Evolutionary conservation across 1,139 yeast genomes (phyloP).

Genomic region (Yamadazyma buinensis): DNA sequence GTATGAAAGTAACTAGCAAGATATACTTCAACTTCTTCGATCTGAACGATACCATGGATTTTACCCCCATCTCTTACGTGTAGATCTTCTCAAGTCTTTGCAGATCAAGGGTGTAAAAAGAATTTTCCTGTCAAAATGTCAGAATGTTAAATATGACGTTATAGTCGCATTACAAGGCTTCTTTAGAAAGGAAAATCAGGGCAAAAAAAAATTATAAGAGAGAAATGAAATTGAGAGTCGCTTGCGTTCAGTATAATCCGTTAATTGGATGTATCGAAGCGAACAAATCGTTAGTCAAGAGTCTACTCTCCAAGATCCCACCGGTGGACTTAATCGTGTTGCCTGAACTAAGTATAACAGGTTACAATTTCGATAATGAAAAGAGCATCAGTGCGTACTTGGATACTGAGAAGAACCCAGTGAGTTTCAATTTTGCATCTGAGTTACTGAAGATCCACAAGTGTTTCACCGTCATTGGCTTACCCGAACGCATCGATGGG

Average conservation of each 20-base stretch:
- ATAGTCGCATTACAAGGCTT: too few relatives aligned
- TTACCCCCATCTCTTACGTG: background rate
- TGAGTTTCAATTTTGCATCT: conserved; percentile 55
- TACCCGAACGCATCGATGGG: conserved; percentile 55
- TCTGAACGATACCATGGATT: background rate
- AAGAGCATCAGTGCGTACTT: conserved; percentile 58
- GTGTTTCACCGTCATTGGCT: conserved; percentile 78
- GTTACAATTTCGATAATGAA: conserved; percentile 62
- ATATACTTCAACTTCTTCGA: conserved; percentile 16
- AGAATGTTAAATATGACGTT: too few relatives aligned
- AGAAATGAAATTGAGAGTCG: conserved; percentile 39
- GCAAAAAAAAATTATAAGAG: too few relatives aligned
- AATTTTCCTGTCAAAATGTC: too few relatives aligned
- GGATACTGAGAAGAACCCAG: conserved; percentile 38
- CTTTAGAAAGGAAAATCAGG: too few relatives aligned
- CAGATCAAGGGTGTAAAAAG: too few relatives aligned
- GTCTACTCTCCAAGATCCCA: conserved; percentile 45
- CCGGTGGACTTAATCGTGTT: conserved; percentile 62
- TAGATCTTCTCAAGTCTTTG: too few relatives aligned
- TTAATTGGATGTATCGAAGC: conserved; percentile 54
- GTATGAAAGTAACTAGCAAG: conserved; percentile 12
- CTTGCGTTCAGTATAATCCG: conserved; percentile 69
- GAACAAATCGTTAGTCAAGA: conserved; percentile 36
- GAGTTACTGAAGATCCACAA: conserved; percentile 45
- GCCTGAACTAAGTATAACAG: conserved; percentile 85